Base-by-base conservation (phyloP, 1,284 basidiomycete species). In the Irpex lacteus region DNA sequence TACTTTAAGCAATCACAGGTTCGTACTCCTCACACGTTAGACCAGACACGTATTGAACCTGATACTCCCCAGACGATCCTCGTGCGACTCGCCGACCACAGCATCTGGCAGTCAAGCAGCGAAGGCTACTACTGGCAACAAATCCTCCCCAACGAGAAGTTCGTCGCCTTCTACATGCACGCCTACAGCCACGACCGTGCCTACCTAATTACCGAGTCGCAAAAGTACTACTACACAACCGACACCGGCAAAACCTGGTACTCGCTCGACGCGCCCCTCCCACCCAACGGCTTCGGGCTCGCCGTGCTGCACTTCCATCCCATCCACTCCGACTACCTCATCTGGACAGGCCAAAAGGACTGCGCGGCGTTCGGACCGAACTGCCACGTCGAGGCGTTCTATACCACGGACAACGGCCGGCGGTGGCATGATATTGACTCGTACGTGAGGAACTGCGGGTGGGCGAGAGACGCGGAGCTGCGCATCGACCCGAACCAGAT, bases 71-170 rank as follows among this genome's bases (percentile, higher is more conserved):
- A 94, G 83, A 96, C 95, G 1, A 87, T 98, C 60, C 85, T 99
- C 21, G 88, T 94, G 37, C 91, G 94, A 34, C 82, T 98, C 2
- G 74, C 76, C 1, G 94, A 98, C 71, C 80, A 88, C 65, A 84
- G 85, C 0, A 83, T 98, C 62, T 98, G 94, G 92, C 95, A 98
- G 79, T 98, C 95, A 0, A 86, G 85, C 72, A 98, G 96, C 74
- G 96, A 99, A 75, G 97, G 97, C 0, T 96, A 94, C 75, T 90
- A 89, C 0, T 99, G 96, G 96, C 83, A 83, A 60, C 88, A 88
- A 68, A 80, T 90, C 11, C 78, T 77, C 69, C 81, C 86, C 0
- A 81, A 79, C 2, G 80, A 90, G 63, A 84, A 81, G 3, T 94
- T 97, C 78, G 79, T 98, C 47, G 88, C 85, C 0, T 91, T 98